Evolutionary conservation across 331 rosid species (phyloP).

Genomic region (Arachis monticola): DNA sequence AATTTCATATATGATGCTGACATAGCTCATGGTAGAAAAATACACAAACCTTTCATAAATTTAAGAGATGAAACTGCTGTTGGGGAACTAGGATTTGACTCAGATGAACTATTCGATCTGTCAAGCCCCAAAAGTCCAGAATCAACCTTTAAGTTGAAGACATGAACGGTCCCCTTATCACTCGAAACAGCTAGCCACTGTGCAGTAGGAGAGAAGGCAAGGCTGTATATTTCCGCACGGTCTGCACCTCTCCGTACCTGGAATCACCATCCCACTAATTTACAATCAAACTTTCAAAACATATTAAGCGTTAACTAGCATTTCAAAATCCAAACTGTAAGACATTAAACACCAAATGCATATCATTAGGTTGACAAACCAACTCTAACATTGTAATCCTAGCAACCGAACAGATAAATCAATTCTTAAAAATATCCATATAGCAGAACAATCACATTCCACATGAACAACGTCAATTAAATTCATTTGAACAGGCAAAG

Average conservation of each 20-base stretch:
- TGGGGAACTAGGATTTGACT: constrained; percentile 48
- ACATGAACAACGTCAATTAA: neutral
- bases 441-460: neutral
- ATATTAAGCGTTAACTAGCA: constrained; percentile 5
- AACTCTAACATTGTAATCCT: constrained; percentile 1
- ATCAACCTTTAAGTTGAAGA: constrained; percentile 66
- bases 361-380: constrained; percentile 7
- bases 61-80: constrained; percentile 58
- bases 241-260: constrained; percentile 88
- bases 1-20: neutral
- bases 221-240: constrained; percentile 76
- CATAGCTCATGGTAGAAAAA: constrained; percentile 21
- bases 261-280: constrained; percentile 37
- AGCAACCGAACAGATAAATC: constrained; percentile 3
- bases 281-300: constrained; percentile 27
- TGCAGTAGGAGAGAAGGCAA: constrained; percentile 71
- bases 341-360: constrained; percentile 18
- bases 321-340: constrained; percentile 10
- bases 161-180: constrained; percentile 87
- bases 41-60: constrained; percentile 66
- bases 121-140: constrained; percentile 59
- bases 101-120: constrained; percentile 43
- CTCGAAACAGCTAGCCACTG: constrained; percentile 90
- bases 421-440: constrained; percentile 1
- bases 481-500: neutral